Conservation (phyloP, 2,329 filamentous ascomycete species). For the Cryphonectria parasitica region DNA sequence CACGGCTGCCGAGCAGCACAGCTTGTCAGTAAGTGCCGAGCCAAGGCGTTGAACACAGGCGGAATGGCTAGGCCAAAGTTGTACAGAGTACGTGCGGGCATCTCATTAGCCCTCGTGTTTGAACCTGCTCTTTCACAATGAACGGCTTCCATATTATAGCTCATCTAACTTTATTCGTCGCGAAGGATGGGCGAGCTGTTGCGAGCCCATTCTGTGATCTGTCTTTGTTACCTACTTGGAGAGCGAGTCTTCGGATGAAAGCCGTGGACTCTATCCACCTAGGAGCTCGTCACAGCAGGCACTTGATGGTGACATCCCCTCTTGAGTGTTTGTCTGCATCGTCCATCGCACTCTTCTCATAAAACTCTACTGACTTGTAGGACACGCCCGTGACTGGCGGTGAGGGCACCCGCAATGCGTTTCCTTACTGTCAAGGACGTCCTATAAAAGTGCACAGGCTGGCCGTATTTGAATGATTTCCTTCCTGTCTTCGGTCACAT, state of each 20-base stretch:
- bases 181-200: background rate
- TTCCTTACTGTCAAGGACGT: background rate
- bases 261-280: background rate
- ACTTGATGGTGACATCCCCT: background rate
- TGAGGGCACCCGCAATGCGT: background rate
- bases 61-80: background rate
- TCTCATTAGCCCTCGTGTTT: background rate
- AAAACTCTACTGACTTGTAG: background rate
- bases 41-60: background rate
- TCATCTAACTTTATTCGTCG: background rate
- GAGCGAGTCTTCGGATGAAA: background rate
- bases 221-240: background rate
- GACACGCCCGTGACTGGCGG: background rate
- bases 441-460: background rate
- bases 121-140: background rate
- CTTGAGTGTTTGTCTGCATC: background rate
- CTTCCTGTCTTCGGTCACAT: background rate
- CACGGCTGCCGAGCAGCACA: background rate
- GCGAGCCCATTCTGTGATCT: background rate
- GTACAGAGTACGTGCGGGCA: background rate
- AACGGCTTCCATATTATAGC: background rate
- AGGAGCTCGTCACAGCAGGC: background rate
- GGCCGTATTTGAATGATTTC: background rate
- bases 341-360: background rate
- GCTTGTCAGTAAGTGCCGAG: background rate